Conservation (phyloP, 2,329 filamentous ascomycete genomes). For the Fusarium praegraminearum region DNA sequence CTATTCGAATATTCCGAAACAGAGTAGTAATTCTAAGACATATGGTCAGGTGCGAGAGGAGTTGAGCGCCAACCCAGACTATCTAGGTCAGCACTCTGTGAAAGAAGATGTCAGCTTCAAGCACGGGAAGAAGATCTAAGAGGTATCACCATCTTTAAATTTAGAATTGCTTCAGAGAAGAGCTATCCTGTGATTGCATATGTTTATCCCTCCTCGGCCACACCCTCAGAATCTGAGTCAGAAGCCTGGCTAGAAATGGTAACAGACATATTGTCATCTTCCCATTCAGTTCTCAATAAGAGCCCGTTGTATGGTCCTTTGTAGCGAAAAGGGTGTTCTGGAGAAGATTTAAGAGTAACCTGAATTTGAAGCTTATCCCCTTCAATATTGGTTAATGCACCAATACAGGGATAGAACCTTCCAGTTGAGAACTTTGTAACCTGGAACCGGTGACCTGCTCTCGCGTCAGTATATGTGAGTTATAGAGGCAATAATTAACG, state of each 20-base stretch:
- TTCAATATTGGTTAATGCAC: background rate
- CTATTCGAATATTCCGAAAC: too few species aligned
- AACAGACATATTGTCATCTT: background rate
- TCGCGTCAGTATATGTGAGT: accelerated
- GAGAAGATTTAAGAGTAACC: background rate
- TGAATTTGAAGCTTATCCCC: background rate
- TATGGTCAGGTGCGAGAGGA: too few species aligned
- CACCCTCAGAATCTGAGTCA: background rate
- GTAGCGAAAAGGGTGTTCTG: background rate
- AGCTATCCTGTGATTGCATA: too few species aligned
- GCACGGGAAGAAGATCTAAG: too few species aligned
- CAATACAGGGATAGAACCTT: background rate
- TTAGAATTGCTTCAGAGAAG: too few species aligned
- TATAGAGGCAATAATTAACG: background rate
- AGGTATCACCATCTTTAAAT: too few species aligned
- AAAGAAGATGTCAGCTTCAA: too few species aligned
- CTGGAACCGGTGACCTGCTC: accelerated
- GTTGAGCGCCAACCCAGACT: too few species aligned
- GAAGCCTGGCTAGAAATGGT: background rate
- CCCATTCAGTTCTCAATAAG: background rate
- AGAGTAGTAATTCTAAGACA: too few species aligned
- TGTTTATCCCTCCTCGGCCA: background rate
- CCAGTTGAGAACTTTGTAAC: accelerated
- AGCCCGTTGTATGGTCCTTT: background rate
- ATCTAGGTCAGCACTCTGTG: too few species aligned